Evolutionary conservation across 371 early-diverging fungal species (phyloP).

Genomic region (Mucor saturninus): DNA sequence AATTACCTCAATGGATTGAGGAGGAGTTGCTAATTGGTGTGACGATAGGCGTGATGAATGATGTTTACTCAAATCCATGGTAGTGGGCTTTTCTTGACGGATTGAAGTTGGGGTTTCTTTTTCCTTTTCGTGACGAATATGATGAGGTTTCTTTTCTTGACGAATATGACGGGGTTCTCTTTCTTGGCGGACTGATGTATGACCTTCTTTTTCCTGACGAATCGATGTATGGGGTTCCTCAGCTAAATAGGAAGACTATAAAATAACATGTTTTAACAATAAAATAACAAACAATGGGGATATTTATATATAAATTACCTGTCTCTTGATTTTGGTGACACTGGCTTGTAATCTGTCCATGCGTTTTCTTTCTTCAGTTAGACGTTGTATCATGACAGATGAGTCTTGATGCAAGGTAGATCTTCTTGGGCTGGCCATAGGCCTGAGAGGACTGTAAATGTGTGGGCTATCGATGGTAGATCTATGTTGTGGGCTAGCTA

Average conservation of each 20-base stretch:
- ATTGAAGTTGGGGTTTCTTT: not conserved
- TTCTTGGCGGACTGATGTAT: not conserved
- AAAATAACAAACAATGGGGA: not conserved
- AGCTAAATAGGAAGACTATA: conserved; percentile 25
- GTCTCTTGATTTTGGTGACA: conserved; percentile 18
- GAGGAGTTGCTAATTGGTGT: conserved; percentile 13
- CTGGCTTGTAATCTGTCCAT: conserved; percentile 21
- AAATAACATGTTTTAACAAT: not conserved
- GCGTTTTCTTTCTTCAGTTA: conserved; percentile 19
- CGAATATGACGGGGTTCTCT: too few relatives aligned
- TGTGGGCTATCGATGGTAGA: not conserved
- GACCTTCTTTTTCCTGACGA: too few relatives aligned
- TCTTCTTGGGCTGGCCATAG: not conserved
- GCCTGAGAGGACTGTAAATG: too few relatives aligned
- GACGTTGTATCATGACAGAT: not conserved
- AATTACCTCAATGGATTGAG: not conserved
- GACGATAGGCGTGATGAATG: not conserved
- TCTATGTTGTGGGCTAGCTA: not conserved
- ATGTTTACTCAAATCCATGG: too few relatives aligned
- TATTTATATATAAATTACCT: conserved; percentile 12
- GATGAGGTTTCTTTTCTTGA: not conserved
- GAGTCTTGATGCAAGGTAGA: not conserved
- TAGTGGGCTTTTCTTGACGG: too few relatives aligned
- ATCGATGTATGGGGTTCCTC: not conserved
- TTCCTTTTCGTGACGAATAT: too few relatives aligned